These are phyloP conservation scores for Centella asiatica DNA, from an alignment of 129 eudicot genomes.

Conservation along the genomic window DNA sequence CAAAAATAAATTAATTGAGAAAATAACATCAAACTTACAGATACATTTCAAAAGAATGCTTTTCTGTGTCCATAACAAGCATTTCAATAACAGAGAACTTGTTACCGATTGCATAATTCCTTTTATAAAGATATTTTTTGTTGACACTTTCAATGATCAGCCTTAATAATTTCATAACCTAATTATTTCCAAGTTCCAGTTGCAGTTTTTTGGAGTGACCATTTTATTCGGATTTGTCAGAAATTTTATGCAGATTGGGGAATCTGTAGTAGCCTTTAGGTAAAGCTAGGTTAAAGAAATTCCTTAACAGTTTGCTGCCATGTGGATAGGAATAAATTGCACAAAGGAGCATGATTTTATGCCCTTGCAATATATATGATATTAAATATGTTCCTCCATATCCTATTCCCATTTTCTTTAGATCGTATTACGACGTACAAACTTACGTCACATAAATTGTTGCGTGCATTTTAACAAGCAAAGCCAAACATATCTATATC, in stretches of 20 bases:
- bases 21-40: constrained; percentile 6
- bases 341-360: constrained; percentile 15
- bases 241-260: constrained; percentile 48
- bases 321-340: constrained; percentile 56
- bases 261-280: constrained; percentile 46
- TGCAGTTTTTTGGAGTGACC: constrained; percentile 15
- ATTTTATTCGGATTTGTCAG: constrained; percentile 41
- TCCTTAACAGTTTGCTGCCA: constrained; percentile 57
- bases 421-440: background rate
- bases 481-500: too few relatives aligned
- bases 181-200: constrained; percentile 15
- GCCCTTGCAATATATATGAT: constrained; percentile 1
- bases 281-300: constrained; percentile 44
- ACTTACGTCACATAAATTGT: too few relatives aligned
- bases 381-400: background rate
- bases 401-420: background rate
- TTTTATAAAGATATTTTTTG: too few relatives aligned
- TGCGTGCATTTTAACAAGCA: too few relatives aligned
- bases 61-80: constrained; percentile 27
- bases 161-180: background rate
- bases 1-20: background rate
- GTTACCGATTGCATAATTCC: too few relatives aligned
- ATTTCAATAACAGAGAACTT: too few relatives aligned
- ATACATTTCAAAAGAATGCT: constrained; percentile 15
- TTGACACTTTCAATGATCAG: too few relatives aligned